Percentiles rank a stretch among this genome's conserved stretches.
Evolutionary conservation across 495 filamentous ascomycete genomes (phyloP).

Genomic region (Neurospora intermedia): DNA sequence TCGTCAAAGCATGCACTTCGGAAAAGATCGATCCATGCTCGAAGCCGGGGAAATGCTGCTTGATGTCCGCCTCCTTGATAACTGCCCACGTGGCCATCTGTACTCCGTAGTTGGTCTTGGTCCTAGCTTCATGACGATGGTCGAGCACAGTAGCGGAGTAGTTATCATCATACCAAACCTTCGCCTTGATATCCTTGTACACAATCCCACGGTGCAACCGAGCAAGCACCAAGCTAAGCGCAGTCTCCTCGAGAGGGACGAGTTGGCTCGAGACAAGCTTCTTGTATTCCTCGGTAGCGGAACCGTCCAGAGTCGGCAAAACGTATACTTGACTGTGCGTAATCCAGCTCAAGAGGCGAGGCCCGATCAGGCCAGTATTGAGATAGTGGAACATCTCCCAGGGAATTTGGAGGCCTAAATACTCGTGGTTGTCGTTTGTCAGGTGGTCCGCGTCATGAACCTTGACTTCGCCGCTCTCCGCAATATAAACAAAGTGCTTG

Average conservation of each 20-base stretch:
- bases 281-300: conserved; percentile 69
- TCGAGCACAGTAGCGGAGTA: conserved; percentile 55
- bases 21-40: conserved; percentile 44
- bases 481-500: conserved; percentile 76
- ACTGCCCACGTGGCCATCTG: conserved; percentile 68
- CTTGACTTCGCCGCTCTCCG: conserved; percentile 60
- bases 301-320: conserved; percentile 68
- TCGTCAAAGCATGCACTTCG: conserved; percentile 48
- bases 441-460: conserved; percentile 57
- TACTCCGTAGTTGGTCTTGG: conserved; percentile 47
- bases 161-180: conserved; percentile 75
- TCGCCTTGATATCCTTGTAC: conserved; percentile 60
- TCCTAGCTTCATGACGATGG: conserved; percentile 29
- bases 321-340: conserved; percentile 66
- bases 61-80: conserved; percentile 35
- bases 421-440: conserved; percentile 74
- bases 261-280: conserved; percentile 63
- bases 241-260: conserved; percentile 58
- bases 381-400: conserved; percentile 90
- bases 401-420: conserved; percentile 80
- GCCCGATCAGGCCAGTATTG: conserved; percentile 66
- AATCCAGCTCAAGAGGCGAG: conserved; percentile 71
- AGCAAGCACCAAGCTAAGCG: conserved; percentile 64
- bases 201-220: conserved; percentile 72
- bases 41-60: conserved; percentile 35